Conservation (phyloP, 176 grass and related monocot genomes). For the Zea luxurians region DNA sequence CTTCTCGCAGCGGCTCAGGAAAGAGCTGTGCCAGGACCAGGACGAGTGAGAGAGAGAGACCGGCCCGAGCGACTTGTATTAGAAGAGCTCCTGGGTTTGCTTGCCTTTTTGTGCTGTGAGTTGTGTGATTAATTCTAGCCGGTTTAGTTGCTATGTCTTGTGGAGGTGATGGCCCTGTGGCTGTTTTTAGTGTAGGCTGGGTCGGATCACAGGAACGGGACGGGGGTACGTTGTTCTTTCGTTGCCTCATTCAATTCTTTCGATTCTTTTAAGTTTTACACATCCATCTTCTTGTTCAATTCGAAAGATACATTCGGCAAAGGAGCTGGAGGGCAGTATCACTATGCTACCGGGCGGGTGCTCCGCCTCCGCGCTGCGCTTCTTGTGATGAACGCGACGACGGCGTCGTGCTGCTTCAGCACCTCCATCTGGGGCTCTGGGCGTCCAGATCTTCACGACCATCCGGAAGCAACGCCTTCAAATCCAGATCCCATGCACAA, state of each 20-base stretch:
- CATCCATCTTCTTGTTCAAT: not conserved
- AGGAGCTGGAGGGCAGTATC: not conserved
- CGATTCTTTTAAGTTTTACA: slow-evolving; percentile 36
- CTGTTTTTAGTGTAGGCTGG: slow-evolving; percentile 57
- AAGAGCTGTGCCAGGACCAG: slow-evolving; percentile 78
- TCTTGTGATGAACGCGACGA: slow-evolving; percentile 40
- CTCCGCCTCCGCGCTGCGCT: no score
- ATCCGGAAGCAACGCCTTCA: slow-evolving; percentile 35
- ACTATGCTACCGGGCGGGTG: not conserved
- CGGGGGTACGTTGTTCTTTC: not conserved
- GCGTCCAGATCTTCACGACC: slow-evolving; percentile 45
- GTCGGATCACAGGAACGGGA: slow-evolving; percentile 58
- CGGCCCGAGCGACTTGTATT: not conserved
- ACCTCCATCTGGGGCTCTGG: slow-evolving; percentile 56
- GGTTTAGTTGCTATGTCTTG: slow-evolving; percentile 24
- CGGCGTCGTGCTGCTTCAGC: slow-evolving; percentile 21
- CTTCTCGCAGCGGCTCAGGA: slow-evolving; percentile 81
- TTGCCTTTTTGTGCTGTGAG: slow-evolving; percentile 23
- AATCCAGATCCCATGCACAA: slow-evolving; percentile 24
- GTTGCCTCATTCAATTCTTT: slow-evolving; percentile 26
- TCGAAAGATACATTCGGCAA: not conserved
- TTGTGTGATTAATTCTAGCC: slow-evolving; percentile 32
- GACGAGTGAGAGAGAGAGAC: slow-evolving; percentile 40
- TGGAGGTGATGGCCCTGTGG: slow-evolving; percentile 43
- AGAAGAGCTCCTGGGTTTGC: slow-evolving; percentile 19